These are phyloP conservation scores for Oidiodendron maius DNA, from an alignment of 495 filamentous ascomycete genomes.

Conservation along the genomic window DNA sequence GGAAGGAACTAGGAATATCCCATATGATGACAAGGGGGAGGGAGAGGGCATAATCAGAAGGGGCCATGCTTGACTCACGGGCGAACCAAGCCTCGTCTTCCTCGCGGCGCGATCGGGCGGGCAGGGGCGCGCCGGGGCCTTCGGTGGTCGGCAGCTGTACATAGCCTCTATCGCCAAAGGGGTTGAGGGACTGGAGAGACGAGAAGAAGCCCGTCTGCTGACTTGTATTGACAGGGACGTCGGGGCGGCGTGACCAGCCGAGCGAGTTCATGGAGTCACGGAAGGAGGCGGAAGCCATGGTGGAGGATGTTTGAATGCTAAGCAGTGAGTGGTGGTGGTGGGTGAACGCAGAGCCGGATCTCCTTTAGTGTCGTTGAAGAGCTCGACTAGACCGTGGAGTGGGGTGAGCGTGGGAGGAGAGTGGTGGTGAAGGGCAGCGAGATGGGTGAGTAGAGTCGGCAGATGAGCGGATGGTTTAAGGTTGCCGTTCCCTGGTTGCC, in stretches of 20 bases:
- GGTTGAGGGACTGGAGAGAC: conserved; percentile 79
- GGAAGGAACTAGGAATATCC: too few species aligned
- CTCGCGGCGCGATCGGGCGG: conserved; percentile 77
- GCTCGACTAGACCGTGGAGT: neutral
- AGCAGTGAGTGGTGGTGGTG: too few species aligned
- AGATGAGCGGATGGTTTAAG: too few species aligned
- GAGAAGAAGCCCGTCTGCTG: conserved; percentile 63
- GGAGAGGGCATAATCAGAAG: too few species aligned
- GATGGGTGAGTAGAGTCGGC: neutral
- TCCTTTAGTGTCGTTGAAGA: conserved; percentile 2
- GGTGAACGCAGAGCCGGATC: too few species aligned
- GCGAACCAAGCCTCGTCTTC: conserved; percentile 96
- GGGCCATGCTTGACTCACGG: conserved; percentile 77
- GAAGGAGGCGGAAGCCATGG: conserved; percentile 88
- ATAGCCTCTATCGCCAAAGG: conserved; percentile 84
- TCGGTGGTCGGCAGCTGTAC: conserved; percentile 85
- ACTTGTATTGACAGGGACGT: conserved; percentile 71
- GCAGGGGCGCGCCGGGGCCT: conserved; percentile 76
- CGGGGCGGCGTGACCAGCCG: conserved; percentile 84
- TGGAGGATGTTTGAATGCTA: too few species aligned
- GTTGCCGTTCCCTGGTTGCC: too few species aligned
- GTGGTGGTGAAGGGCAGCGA: neutral
- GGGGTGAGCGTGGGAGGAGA: neutral
- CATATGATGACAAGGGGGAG: neutral
- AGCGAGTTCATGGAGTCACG: conserved; percentile 90